Evolutionary conservation across 2,329 filamentous ascomycete genomes (phyloP).

Genomic region (Xylaria sp.): DNA sequence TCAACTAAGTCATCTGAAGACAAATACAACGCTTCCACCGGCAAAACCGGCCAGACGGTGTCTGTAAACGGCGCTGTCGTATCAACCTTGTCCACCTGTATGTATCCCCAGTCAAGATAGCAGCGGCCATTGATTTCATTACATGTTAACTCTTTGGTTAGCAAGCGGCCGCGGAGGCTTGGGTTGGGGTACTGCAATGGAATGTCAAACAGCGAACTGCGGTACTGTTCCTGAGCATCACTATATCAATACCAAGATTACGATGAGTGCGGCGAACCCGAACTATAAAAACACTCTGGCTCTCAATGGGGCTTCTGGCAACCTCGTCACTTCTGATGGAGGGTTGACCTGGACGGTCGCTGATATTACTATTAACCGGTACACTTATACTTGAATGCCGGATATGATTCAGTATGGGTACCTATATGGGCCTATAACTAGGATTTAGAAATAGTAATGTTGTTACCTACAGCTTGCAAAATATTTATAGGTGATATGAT

Average conservation of each 20-base stretch:
- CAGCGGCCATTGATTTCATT: neutral
- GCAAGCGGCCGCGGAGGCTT: slow-evolving; percentile 16
- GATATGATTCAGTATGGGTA: no score
- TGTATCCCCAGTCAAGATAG: neutral
- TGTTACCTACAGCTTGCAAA: no score
- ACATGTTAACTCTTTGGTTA: neutral
- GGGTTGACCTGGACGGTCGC: slow-evolving; percentile 17
- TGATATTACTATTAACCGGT: slow-evolving; percentile 15
- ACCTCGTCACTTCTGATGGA: slow-evolving; percentile 12
- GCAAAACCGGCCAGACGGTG: slow-evolving; percentile 19
- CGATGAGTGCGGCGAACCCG: slow-evolving; percentile 14
- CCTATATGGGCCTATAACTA: no score
- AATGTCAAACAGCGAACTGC: slow-evolving; percentile 13
- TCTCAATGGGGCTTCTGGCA: slow-evolving; percentile 17
- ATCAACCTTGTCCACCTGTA: slow-evolving; percentile 20
- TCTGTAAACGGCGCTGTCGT: slow-evolving; percentile 17
- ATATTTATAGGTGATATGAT: no score
- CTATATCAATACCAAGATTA: slow-evolving; percentile 18
- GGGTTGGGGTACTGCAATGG: slow-evolving; percentile 19
- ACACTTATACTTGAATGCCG: slow-evolving; percentile 19
- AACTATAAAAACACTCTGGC: slow-evolving; percentile 15
- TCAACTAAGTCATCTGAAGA: neutral
- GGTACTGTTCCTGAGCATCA: slow-evolving; percentile 18
- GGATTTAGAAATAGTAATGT: no score
- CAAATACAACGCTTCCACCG: slow-evolving; percentile 14